Conservation (phyloP, 306 rosid genomes). For the Begonia peltatifolia region DNA sequence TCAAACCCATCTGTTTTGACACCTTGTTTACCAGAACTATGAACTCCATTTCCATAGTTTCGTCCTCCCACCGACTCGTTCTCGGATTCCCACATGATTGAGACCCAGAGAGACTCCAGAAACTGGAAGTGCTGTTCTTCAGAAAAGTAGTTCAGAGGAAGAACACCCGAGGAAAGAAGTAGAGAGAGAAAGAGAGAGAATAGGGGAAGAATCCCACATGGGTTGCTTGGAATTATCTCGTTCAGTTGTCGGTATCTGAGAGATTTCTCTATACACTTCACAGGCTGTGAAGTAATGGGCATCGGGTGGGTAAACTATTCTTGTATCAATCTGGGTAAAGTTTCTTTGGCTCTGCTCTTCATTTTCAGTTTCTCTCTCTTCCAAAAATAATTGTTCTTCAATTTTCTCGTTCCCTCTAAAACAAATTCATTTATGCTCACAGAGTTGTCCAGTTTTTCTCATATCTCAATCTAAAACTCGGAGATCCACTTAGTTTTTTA, state of each 20-base stretch:
- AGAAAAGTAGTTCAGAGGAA: conserved; percentile 16
- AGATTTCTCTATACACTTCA: conserved; percentile 18
- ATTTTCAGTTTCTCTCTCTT: background rate
- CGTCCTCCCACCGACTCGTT: conserved; percentile 39
- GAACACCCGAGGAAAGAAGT: conserved; percentile 4
- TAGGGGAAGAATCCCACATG: conserved; percentile 45
- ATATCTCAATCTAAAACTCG: no score
- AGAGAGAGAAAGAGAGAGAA: conserved; percentile 11
- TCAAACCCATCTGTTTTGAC: conserved; percentile 85
- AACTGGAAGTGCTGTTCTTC: conserved; percentile 10
- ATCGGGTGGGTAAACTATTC: conserved; percentile 10
- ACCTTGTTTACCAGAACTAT: conserved; percentile 47
- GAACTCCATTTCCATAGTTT: conserved; percentile 52
- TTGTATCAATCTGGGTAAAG: conserved; percentile 18
- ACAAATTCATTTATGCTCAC: no score
- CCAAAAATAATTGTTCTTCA: background rate
- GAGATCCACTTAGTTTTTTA: no score
- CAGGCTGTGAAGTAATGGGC: conserved; percentile 87
- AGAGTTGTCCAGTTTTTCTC: no score
- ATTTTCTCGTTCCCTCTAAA: background rate
- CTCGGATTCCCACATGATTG: conserved; percentile 95
- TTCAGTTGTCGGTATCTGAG: conserved; percentile 41
- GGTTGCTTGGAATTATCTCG: conserved; percentile 51
- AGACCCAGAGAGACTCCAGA: conserved; percentile 17
- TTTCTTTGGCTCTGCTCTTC: background rate